Evolutionary conservation across 2,329 filamentous ascomycete genomes (phyloP), one percentile per base, ranked within the genome.

Genomic region (Xenosphaeropsis pyriputrescens): DNA sequence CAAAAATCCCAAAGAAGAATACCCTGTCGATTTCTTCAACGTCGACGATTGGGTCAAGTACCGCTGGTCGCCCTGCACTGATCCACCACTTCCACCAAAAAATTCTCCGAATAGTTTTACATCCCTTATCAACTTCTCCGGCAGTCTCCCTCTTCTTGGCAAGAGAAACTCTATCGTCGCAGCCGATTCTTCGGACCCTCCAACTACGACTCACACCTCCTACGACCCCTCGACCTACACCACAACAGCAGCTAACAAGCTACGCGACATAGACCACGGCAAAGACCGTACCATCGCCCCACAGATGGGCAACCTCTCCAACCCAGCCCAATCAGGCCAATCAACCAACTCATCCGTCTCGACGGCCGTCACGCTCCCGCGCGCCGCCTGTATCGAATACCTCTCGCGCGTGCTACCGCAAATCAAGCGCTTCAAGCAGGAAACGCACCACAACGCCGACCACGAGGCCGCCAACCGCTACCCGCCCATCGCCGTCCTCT

Each of bases 21-120:
- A 89, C 50, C 76, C 69, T 0, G 68, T 95, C 30, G 78, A 95
- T 56, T 94, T 94, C 54, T 93, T 86, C 58, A 68, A 89, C 49
- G 63, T 76, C 1, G 66, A 84, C 12, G 75, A 76, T 37, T 96
- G 89, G 88, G 72, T 81, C 39, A 79, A 82, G 43, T 76, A 85
- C 55, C 70, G 75, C 19, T 67, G 85, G 7, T 89, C 83, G 2
- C 88, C 88, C 0, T 91, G 82, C 52, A 72, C 93, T 32, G 67
- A 61, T 40, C 67, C 75, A 0, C 64, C 79, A 2, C 58, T 86
- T 0, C 81, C 81, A 2, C 63, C 78, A 1, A 58, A 67, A 49
- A 55, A 62, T 41, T 47, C 59, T 35, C 54, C 49, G 29, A 49
- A 46, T 43, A 13, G 51, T 43, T 46, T 45, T 15, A 39, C 55